phyloP scores from a whole-genome alignment of 257 asterid genomes.

The Solanum boliviense region DNA sequence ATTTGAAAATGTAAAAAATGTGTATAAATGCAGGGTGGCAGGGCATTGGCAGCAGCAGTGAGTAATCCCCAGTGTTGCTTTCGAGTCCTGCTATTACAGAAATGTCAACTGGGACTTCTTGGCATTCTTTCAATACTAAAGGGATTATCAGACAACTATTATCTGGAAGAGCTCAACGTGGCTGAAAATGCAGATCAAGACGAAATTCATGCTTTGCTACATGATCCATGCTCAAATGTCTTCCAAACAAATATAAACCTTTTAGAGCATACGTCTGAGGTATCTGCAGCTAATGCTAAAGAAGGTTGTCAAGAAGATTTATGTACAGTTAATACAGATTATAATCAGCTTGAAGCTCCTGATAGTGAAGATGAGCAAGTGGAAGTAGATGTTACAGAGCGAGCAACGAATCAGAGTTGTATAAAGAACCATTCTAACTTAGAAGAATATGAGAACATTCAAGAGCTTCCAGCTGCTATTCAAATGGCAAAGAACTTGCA shows the following conservation, averaged over 20 bases:
- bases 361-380: constrained; percentile 67
- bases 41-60: constrained; percentile 53
- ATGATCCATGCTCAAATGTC: constrained; percentile 4
- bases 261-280: not conserved
- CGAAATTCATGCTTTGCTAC: constrained; percentile 22
- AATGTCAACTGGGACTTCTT: constrained; percentile 59
- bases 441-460: constrained; percentile 24
- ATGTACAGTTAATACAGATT: constrained; percentile 8
- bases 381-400: constrained; percentile 11
- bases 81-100: constrained; percentile 42
- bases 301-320: constrained; percentile 12
- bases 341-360: constrained; percentile 49
- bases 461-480: constrained; percentile 35
- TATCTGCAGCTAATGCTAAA: constrained; percentile 2
- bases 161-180: constrained; percentile 75
- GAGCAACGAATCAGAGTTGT: constrained; percentile 7
- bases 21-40: constrained; percentile 50
- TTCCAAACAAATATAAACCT: not conserved
- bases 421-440: constrained; percentile 1
- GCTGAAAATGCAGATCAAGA: constrained; percentile 44
- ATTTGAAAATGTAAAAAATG: constrained; percentile 14
- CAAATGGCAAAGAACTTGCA: constrained; percentile 31
- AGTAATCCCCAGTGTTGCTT: constrained; percentile 45
- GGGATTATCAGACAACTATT: constrained; percentile 42
- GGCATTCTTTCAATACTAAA: constrained; percentile 44